Conservation (phyloP, 1,139 yeast genomes). For the Diutina neorugosa region DNA sequence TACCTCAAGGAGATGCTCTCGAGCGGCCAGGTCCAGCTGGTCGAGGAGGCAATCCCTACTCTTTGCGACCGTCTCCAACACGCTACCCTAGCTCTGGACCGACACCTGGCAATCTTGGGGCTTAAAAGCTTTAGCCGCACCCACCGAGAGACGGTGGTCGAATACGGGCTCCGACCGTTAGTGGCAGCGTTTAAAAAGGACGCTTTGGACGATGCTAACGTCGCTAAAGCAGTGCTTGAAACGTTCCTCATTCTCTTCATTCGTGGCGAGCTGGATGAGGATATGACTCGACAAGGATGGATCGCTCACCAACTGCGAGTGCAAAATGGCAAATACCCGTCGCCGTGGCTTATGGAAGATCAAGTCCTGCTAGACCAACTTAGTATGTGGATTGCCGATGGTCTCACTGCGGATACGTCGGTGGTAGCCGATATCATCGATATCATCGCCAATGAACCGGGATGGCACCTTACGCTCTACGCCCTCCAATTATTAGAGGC, state of each 20-base stretch:
- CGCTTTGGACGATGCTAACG: slow-evolving; percentile 54
- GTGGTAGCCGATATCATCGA: slow-evolving; percentile 47
- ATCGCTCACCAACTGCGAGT: slow-evolving; percentile 63
- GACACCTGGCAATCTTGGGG: slow-evolving; percentile 86
- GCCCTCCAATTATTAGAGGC: slow-evolving; percentile 81
- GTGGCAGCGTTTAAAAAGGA: slow-evolving; percentile 59
- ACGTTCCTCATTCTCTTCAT: slow-evolving; percentile 74
- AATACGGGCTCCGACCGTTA: slow-evolving; percentile 73
- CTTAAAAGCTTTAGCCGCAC: slow-evolving; percentile 83
- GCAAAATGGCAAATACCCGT: slow-evolving; percentile 75
- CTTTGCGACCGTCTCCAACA: slow-evolving; percentile 80
- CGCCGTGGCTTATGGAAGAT: slow-evolving; percentile 57
- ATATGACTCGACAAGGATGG: slow-evolving; percentile 53
- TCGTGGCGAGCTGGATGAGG: slow-evolving; percentile 41
- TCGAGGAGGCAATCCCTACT: slow-evolving; percentile 81
- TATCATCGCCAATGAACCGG: slow-evolving; percentile 37
- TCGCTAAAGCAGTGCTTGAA: slow-evolving; percentile 68
- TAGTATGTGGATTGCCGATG: slow-evolving; percentile 93
- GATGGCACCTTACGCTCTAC: slow-evolving; percentile 70
- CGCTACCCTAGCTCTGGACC: slow-evolving; percentile 70
- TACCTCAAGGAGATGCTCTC: slow-evolving; percentile 27
- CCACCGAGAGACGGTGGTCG: slow-evolving; percentile 82
- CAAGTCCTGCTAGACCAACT: slow-evolving; percentile 61
- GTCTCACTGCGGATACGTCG: slow-evolving; percentile 59
- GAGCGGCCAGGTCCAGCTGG: slow-evolving; percentile 29